Percentiles rank a stretch among this genome's conserved stretches.
Conservation (phyloP, 176 grass and related monocot species). For the Chrysopogon serrulatus region DNA sequence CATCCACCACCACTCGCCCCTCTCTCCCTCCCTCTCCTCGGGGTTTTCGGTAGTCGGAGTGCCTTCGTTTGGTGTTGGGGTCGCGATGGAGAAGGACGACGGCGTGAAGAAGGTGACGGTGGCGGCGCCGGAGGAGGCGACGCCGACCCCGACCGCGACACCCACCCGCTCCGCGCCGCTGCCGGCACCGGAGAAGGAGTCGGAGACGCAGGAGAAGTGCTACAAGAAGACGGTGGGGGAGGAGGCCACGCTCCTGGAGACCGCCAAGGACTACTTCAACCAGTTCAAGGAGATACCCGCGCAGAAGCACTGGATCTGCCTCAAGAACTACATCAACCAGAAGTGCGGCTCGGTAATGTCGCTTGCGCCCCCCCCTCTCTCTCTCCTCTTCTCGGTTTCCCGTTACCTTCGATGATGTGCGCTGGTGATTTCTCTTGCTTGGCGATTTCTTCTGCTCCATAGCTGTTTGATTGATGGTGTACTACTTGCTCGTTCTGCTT, state of each 20-base stretch:
- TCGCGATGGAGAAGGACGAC: neutral
- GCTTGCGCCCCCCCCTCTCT: neutral
- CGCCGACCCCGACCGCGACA: neutral
- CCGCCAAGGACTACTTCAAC: slow-evolving; percentile 45
- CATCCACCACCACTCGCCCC: neutral
- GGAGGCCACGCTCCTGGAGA: slow-evolving; percentile 25
- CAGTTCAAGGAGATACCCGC: slow-evolving; percentile 44
- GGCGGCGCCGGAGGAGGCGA: neutral
- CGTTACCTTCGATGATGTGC: neutral
- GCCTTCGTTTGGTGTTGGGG: neutral
- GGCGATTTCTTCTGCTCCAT: neutral
- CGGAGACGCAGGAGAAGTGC: slow-evolving; percentile 9
- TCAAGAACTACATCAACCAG: slow-evolving; percentile 52
- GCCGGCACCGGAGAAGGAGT: neutral
- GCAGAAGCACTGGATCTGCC: slow-evolving; percentile 65
- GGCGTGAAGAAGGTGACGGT: neutral
- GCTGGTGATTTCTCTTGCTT: neutral
- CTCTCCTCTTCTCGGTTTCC: neutral
- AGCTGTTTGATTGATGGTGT: neutral
- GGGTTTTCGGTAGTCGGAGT: neutral
- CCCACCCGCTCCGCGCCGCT: neutral
- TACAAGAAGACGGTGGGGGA: slow-evolving; percentile 45
- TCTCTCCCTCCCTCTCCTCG: neutral
- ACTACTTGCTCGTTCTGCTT: neutral
- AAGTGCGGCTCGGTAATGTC: slow-evolving; percentile 19